Percentiles rank a stretch among this genome's conserved stretches.
These are phyloP conservation scores for Verbascum thapsus DNA, from an alignment of 257 asterid species.

Conservation along the genomic window DNA sequence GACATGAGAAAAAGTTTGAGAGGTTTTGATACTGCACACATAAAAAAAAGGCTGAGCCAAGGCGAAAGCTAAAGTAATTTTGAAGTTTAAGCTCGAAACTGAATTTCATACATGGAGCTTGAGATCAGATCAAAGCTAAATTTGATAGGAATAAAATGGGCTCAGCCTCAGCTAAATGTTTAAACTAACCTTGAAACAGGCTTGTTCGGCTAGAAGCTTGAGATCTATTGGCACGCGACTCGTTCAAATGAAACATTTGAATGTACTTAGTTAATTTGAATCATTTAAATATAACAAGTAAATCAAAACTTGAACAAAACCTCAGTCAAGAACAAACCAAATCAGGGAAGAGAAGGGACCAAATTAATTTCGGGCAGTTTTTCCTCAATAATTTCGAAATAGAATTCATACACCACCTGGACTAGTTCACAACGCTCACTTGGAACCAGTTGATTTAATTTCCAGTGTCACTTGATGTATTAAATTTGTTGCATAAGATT, in stretches of 20 bases:
- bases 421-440: too few relatives aligned
- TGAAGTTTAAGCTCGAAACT: neutral
- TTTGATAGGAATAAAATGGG: neutral
- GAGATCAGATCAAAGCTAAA: constrained; percentile 1
- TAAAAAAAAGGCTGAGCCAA: too few relatives aligned
- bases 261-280: neutral
- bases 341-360: neutral
- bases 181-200: neutral
- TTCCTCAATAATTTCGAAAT: neutral
- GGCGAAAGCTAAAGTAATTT: neutral
- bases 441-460: neutral
- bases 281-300: neutral
- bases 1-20: too few relatives aligned
- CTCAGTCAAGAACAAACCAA: neutral
- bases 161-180: neutral
- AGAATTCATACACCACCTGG: neutral
- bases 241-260: neutral
- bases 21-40: too few relatives aligned
- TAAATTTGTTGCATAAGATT: neutral
- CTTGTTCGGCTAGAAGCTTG: neutral
- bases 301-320: neutral
- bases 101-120: neutral
- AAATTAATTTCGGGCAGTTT: neutral
- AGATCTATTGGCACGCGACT: neutral
- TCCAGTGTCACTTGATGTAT: neutral